These are phyloP conservation scores for Solanum chiquidenum DNA, from an alignment of 257 asterid genomes.

Conservation along the genomic window DNA sequence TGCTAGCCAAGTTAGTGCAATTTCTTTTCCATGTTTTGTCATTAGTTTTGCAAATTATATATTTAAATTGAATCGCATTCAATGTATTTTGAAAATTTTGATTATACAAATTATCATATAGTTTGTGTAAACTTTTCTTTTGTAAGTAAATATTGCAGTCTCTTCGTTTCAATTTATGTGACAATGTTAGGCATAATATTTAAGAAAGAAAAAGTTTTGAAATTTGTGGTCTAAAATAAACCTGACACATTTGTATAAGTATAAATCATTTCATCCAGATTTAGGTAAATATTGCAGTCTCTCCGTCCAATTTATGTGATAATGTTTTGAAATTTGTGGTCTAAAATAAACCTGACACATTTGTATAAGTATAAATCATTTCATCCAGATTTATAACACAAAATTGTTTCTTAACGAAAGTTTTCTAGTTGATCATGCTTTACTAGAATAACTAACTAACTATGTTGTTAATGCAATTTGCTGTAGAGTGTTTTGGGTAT, in stretches of 20 bases:
- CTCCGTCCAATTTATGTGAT: too few species aligned
- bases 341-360: background rate
- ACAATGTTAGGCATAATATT: background rate
- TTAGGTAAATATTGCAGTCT: too few species aligned
- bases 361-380: background rate
- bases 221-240: background rate
- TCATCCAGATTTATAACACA: background rate
- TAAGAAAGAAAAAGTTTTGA: background rate
- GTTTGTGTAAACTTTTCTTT: background rate
- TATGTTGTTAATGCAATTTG: background rate
- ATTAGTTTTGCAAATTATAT: background rate
- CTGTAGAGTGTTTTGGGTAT: conserved; percentile 86
- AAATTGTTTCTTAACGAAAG: too few species aligned
- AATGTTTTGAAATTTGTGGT: too few species aligned
- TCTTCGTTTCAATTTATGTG: background rate
- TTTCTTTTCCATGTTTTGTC: background rate
- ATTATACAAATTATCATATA: background rate
- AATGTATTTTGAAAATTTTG: background rate
- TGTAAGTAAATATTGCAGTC: background rate
- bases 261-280: background rate
- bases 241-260: background rate
- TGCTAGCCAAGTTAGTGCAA: background rate
- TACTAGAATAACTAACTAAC: background rate
- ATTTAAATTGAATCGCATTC: too few species aligned
- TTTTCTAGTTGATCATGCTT: too few species aligned